Conservation (phyloP, 1,284 basidiomycete species). For the Sporisorium exsertum region DNA sequence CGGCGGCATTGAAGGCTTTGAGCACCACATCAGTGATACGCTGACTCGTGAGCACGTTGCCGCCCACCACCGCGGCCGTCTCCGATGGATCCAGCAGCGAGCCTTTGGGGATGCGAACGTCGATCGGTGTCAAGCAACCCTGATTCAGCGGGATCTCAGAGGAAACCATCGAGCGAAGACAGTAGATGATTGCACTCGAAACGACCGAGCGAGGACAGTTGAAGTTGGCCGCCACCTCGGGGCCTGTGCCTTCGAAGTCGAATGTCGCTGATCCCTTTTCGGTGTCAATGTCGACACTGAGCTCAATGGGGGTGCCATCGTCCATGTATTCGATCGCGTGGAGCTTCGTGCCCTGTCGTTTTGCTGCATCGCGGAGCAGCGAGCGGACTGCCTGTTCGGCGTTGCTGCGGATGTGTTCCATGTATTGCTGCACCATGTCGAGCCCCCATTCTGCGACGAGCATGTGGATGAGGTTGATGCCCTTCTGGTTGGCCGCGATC, state of each 20-base stretch:
- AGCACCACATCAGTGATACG: conserved; percentile 94
- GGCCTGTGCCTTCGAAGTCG: conserved; percentile 86
- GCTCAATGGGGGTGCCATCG: conserved; percentile 75
- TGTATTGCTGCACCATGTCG: conserved; percentile 78
- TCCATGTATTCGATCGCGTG: conserved; percentile 75
- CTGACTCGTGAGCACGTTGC: conserved; percentile 92
- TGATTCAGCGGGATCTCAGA: conserved; percentile 93
- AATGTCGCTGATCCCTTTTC: conserved; percentile 83
- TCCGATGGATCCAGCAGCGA: conserved; percentile 83
- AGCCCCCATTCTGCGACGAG: conserved; percentile 89
- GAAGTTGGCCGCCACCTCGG: conserved; percentile 88
- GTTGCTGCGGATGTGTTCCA: conserved; percentile 79
- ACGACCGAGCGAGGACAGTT: conserved; percentile 81
- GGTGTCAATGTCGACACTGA: conserved; percentile 83
- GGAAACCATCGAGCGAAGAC: conserved; percentile 91
- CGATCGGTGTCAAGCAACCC: conserved; percentile 79
- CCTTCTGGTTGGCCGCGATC: conserved; percentile 96
- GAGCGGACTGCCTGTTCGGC: conserved; percentile 89
- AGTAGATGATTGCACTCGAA: conserved; percentile 92
- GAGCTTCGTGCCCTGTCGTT: conserved; percentile 76
- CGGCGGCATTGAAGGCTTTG: conserved; percentile 90
- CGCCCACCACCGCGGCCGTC: conserved; percentile 87
- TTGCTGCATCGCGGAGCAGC: conserved; percentile 82
- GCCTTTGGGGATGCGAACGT: conserved; percentile 83
- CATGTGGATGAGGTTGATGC: conserved; percentile 72